Conservation (phyloP, 2,329 filamentous ascomycete species). For the Dissoconium aciculare region DNA sequence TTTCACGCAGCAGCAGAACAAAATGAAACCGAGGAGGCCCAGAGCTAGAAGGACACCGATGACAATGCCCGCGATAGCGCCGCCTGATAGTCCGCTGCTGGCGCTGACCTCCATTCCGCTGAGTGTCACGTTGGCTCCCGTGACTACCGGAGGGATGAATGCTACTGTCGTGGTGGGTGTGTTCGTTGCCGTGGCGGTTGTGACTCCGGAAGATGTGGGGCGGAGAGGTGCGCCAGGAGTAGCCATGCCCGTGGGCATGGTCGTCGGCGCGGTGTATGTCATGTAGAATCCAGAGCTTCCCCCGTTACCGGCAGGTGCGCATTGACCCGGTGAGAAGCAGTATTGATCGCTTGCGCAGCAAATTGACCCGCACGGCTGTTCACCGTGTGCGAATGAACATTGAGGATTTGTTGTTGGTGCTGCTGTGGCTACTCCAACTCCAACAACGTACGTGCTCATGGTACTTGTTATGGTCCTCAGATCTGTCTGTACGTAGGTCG, state of each 20-base stretch:
- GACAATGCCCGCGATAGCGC: conserved; percentile 69
- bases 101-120: conserved; percentile 19
- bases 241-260: conserved; percentile 29
- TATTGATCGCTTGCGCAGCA: conserved; percentile 59
- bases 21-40: conserved; percentile 51
- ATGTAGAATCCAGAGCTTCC: conserved; percentile 33
- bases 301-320: conserved; percentile 39
- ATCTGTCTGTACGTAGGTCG: conserved; percentile 42
- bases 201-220: conserved; percentile 40
- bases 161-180: conserved; percentile 34
- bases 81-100: conserved; percentile 42
- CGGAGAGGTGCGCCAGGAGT: conserved; percentile 39
- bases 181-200: conserved; percentile 28
- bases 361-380: conserved; percentile 50
- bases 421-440: conserved; percentile 14
- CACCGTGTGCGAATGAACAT: conserved; percentile 33
- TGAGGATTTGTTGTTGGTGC: conserved; percentile 15
- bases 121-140: conserved; percentile 33
- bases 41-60: conserved; percentile 57
- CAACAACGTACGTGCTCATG: conserved; percentile 33
- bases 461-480: conserved; percentile 37
- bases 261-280: conserved; percentile 36
- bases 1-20: conserved; percentile 54
- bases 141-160: conserved; percentile 39
- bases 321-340: conserved; percentile 46